Conservation (phyloP, 257 asterid species). For the Anisodus acutangulus region DNA sequence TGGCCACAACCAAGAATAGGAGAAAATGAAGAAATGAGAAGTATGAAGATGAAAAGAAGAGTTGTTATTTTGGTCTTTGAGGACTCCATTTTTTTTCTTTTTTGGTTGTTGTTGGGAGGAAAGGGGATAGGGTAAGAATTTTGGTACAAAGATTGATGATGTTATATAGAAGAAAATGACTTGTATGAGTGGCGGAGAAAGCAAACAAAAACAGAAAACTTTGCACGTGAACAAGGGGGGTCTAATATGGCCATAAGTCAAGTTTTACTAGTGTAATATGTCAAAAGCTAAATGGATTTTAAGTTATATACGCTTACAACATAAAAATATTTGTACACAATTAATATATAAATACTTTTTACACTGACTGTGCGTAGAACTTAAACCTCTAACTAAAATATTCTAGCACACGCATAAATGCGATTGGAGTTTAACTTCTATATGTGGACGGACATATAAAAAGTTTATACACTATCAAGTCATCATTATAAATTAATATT, state of each 20-base stretch:
- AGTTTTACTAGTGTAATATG: not conserved
- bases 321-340: not conserved
- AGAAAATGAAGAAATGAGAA: conserved; percentile 52
- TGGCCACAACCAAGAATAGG: conserved; percentile 55
- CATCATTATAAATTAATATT: not conserved
- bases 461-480: not conserved
- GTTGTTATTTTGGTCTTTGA: conserved; percentile 32
- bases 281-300: not conserved
- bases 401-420: not conserved
- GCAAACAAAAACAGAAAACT: conserved; percentile 35
- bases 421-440: not conserved
- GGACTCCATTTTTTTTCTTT: conserved; percentile 47
- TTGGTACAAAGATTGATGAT: conserved; percentile 12
- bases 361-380: not conserved
- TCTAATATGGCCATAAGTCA: not conserved
- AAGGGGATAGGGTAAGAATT: conserved; percentile 31
- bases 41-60: conserved; percentile 59
- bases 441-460: not conserved
- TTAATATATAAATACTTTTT: not conserved
- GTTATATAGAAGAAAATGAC: not conserved
- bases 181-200: conserved; percentile 28
- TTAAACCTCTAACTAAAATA: not conserved
- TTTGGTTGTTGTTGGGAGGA: conserved; percentile 35
- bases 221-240: conserved; percentile 20
- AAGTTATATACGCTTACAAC: not conserved